These are phyloP conservation scores for Bruguiera parviflora DNA, from an alignment of 345 rosid species.

Conservation along the genomic window DNA sequence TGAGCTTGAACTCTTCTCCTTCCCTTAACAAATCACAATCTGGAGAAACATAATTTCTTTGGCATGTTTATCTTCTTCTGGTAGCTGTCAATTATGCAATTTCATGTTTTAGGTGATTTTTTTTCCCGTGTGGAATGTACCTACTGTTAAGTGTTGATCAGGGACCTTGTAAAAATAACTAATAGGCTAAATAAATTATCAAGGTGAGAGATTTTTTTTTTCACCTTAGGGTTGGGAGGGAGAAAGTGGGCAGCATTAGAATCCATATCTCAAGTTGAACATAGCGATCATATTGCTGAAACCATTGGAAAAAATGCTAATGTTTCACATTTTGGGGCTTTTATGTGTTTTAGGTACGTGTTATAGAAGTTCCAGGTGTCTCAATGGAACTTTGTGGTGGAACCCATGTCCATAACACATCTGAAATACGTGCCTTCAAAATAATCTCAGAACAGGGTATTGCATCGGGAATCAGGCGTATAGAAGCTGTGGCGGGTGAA, in stretches of 20 bases:
- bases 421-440: conserved; percentile 89
- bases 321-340: background rate
- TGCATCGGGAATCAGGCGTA: conserved; percentile 91
- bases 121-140: background rate
- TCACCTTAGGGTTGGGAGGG: no score
- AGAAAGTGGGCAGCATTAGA: background rate
- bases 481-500: conserved; percentile 98
- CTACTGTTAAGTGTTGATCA: background rate
- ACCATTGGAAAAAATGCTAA: background rate
- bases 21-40: no score
- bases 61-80: no score
- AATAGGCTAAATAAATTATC: no score
- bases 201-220: no score
- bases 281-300: background rate
- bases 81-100: no score
- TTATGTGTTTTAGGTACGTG: conserved; percentile 63
- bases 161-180: no score
- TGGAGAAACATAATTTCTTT: no score
- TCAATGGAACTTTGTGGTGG: conserved; percentile 99
- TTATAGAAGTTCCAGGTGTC: conserved; percentile 97
- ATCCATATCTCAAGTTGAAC: background rate
- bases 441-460: conserved; percentile 93
- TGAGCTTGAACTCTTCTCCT: no score
- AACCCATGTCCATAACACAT: conserved; percentile 85
- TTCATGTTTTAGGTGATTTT: no score